Base-by-base conservation (phyloP, 1,139 yeast genomes). In the Yamadazyma spencermartinsiae region DNA sequence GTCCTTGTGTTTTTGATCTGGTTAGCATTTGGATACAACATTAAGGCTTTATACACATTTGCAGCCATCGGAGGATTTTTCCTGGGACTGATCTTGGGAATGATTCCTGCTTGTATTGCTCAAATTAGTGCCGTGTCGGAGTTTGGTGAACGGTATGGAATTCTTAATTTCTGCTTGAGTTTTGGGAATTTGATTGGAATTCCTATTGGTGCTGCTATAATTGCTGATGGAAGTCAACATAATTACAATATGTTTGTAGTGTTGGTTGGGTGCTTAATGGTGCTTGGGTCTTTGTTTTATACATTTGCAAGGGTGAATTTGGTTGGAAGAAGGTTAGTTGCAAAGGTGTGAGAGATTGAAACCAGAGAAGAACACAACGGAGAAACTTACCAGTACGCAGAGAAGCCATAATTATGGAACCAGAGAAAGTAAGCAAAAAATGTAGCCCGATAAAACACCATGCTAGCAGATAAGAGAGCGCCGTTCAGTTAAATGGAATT, bases 61-160 rank as follows among this genome's bases (percentile, higher is more conserved):
- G 64, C 79, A 5, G 65, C 66, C 6, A 33, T 72, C 1, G 74
- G 73, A 46, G 85, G 86, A 0, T 74, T 77, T 52, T 67, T 69
- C 41, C 55, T 51, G 35, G 63, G 60, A 4, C 48, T 53, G 34
- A 63, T 69, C 32, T 37, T 41, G 12, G 41, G 45, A 21, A 51
- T 68, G 44, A 51, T 68, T 4, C 74, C 75, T 1, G 61, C 67
- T 3, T 68, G 74, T 41, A 55, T 68, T 33, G 63, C 68, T 1
- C 61, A 60, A 25, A 67, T 68, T 24, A 61, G 38, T 31, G 37
- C 33, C 16, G 42, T 48, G 3, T 42, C 45, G 3, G 60, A 61
- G 35, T 64, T 68, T 42, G 74, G 74, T 17, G 66, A 63, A 38
- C 53, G 67, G 17, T 69, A 65, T 41, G 73, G 74, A 1, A 44